phyloP scores from a whole-genome alignment of 2,329 filamentous ascomycete species.

The Colletotrichum siamense region DNA sequence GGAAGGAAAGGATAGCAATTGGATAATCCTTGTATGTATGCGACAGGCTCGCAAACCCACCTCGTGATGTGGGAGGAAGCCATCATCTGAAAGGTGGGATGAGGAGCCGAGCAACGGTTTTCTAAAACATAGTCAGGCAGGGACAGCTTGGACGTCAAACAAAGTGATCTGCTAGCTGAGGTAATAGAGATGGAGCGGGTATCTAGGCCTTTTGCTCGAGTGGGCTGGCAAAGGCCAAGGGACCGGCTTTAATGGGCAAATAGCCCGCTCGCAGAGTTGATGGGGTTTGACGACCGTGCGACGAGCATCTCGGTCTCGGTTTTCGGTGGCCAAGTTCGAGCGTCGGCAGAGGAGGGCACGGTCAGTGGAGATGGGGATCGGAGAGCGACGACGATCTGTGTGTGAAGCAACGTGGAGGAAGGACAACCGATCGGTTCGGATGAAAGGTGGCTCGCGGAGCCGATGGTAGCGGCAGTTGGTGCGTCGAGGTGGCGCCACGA shows the following conservation, averaged over 20 bases:
- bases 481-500: not conserved
- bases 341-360: not conserved
- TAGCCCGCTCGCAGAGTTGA: not conserved
- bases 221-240: not conserved
- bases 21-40: not conserved
- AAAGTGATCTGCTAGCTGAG: not conserved
- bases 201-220: not conserved
- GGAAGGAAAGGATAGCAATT: not conserved
- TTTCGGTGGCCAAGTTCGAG: not conserved
- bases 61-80: not conserved
- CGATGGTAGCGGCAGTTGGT: not conserved
- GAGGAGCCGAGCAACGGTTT: slow-evolving; percentile 3
- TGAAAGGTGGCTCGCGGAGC: slow-evolving; percentile 2
- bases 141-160: not conserved
- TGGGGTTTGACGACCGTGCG: not conserved
- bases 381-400: not conserved
- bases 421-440: not conserved
- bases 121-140: slow-evolving; percentile 6
- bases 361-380: not conserved
- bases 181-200: not conserved
- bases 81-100: not conserved
- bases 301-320: not conserved
- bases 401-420: not conserved
- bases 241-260: not conserved
- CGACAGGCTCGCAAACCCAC: not conserved